Percentiles rank a stretch among this genome's conserved stretches.
These are phyloP conservation scores for Talaromyces nanjingensis DNA, from an alignment of 495 filamentous ascomycete genomes.

Conservation along the genomic window DNA sequence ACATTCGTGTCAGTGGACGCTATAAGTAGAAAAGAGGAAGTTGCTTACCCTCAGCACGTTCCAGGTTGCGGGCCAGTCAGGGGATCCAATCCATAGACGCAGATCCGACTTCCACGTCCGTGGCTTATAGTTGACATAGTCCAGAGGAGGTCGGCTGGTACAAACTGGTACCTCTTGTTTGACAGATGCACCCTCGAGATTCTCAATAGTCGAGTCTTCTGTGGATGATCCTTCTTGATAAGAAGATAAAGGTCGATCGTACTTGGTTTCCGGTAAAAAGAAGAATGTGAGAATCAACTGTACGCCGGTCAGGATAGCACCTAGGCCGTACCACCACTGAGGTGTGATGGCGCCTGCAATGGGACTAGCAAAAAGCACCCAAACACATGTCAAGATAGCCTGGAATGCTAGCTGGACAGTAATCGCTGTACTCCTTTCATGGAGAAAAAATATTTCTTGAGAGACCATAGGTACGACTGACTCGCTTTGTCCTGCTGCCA, in stretches of 20 bases:
- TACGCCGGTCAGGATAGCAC: conserved; percentile 18
- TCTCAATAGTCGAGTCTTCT: not conserved
- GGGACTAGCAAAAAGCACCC: conserved; percentile 24
- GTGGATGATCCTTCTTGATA: conserved; percentile 16
- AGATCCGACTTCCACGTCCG: conserved; percentile 22
- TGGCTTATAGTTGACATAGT: conserved; percentile 16
- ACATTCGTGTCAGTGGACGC: not conserved
- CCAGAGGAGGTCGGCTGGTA: conserved; percentile 19
- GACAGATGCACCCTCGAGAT: not conserved
- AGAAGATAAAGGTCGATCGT: conserved; percentile 16
- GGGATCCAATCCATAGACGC: conserved; percentile 21
- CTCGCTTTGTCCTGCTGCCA: conserved; percentile 28
- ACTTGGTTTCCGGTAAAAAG: conserved; percentile 65
- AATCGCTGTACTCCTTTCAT: conserved; percentile 26
- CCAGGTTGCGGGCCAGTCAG: conserved; percentile 20
- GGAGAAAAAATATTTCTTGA: conserved; percentile 32
- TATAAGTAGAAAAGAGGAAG: not conserved
- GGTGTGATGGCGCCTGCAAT: conserved; percentile 29
- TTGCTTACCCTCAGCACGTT: conserved; percentile 18
- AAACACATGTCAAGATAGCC: conserved; percentile 20
- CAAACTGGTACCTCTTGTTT: conserved; percentile 10
- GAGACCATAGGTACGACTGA: conserved; percentile 33
- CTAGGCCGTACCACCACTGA: conserved; percentile 31
- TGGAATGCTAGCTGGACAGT: conserved; percentile 27
- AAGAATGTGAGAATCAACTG: conserved; percentile 55